A percentile compares a stretch with the other conserved stretches of the same genome.
Conservation (phyloP, 768 basidiomycete species). For the Fistulinella prunicolor region DNA sequence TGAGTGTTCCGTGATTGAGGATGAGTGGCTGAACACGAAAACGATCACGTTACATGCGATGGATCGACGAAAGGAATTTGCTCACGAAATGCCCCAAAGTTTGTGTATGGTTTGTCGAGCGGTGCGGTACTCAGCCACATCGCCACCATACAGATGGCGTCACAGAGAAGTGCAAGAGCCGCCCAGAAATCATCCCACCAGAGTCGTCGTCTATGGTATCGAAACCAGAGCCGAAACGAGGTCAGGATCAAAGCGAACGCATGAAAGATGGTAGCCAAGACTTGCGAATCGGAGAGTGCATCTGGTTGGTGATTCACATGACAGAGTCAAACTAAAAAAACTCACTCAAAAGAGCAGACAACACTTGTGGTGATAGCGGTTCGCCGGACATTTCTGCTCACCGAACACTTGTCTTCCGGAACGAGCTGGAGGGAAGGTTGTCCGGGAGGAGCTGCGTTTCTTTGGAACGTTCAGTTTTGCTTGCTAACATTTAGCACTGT, state of each 20-base stretch:
- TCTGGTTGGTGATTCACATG: background rate
- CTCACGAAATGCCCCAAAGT: conserved; percentile 12
- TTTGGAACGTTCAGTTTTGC: background rate
- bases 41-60: conserved; percentile 1
- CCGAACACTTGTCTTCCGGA: background rate
- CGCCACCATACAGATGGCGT: conserved; percentile 7
- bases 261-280: conserved; percentile 21
- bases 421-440: background rate
- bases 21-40: conserved; percentile 22
- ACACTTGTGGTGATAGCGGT: conserved; percentile 7
- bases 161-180: conserved; percentile 11
- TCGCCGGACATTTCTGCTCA: conserved; percentile 2
- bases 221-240: conserved; percentile 27
- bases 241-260: conserved; percentile 18
- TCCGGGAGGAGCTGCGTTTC: background rate
- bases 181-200: conserved; percentile 33
- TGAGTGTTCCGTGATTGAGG: conserved; percentile 17
- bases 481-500: background rate
- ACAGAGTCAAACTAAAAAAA: background rate
- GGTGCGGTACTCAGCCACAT: conserved; percentile 21
- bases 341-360: conserved; percentile 21
- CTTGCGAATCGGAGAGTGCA: conserved; percentile 7
- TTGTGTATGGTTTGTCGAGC: conserved; percentile 23
- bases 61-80: background rate
- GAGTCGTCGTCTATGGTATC: conserved; percentile 18